Percentiles rank a stretch among this genome's conserved stretches.
phyloP scores from a whole-genome alignment of 2,329 filamentous ascomycete genomes.

The Trichoderma sp. region DNA sequence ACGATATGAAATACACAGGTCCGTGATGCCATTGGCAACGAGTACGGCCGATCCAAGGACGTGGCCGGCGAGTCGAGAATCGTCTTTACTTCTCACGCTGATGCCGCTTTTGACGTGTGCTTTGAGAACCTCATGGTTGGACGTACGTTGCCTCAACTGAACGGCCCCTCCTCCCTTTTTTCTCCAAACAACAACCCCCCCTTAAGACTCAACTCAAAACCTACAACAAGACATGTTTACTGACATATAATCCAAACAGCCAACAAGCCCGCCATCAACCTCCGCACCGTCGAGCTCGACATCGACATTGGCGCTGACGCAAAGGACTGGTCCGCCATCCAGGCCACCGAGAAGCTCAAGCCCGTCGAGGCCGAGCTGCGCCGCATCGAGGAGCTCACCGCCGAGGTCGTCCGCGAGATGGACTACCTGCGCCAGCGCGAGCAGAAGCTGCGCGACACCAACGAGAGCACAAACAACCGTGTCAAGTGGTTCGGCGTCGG shows the following conservation, averaged over 20 bases:
- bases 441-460: conserved; percentile 95
- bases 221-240: neutral
- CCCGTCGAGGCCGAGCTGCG: conserved; percentile 93
- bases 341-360: conserved; percentile 96
- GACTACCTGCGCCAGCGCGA: conserved; percentile 88
- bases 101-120: conserved; percentile 94
- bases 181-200: neutral
- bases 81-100: conserved; percentile 88
- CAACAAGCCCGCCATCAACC: conserved; percentile 46
- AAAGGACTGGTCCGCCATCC: conserved; percentile 96
- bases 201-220: neutral
- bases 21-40: conserved; percentile 90
- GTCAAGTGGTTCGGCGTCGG: conserved; percentile 98
- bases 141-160: conserved; percentile 53
- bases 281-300: conserved; percentile 81
- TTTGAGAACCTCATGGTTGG: conserved; percentile 80
- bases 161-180: neutral
- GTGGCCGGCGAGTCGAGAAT: conserved; percentile 88
- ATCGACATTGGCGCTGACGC: conserved; percentile 96
- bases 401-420: conserved; percentile 90
- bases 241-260: conserved; percentile 25
- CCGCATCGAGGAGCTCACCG: conserved; percentile 85
- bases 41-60: conserved; percentile 89
- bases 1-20: conserved; percentile 58
- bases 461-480: conserved; percentile 98